These are phyloP conservation scores for Phytophthora vignae DNA, from an alignment of 352 stramenopile genomes.

Conservation along the genomic window DNA sequence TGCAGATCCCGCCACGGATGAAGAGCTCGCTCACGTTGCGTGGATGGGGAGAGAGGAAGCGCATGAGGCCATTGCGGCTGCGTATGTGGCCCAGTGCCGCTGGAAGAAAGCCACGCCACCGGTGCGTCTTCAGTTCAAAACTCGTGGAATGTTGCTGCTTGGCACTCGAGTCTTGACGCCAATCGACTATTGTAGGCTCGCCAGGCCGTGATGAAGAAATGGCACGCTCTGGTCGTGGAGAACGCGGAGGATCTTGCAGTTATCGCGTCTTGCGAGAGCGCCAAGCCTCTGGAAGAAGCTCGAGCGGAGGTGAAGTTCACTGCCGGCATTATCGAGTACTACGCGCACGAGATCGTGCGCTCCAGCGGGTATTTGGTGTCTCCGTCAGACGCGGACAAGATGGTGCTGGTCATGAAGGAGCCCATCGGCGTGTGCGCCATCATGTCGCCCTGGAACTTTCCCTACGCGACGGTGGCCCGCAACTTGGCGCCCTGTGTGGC, in stretches of 20 bases:
- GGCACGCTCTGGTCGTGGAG: conserved; percentile 56
- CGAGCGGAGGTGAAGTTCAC: conserved; percentile 93
- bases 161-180: no score
- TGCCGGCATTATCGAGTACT: conserved; percentile 95
- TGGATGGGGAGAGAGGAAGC: conserved; percentile 66
- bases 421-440: conserved; percentile 94
- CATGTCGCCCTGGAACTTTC: conserved; percentile 99
- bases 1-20: conserved; percentile 57
- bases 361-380: conserved; percentile 77
- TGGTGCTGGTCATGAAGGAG: conserved; percentile 82
- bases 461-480: conserved; percentile 95
- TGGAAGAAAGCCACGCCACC: conserved; percentile 61
- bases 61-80: conserved; percentile 60
- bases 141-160: background rate
- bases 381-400: conserved; percentile 44
- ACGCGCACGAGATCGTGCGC: conserved; percentile 92
- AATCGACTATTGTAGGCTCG: conserved; percentile 20
- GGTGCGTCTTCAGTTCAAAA: conserved; percentile 31
- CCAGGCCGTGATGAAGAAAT: conserved; percentile 68
- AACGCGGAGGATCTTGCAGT: conserved; percentile 75
- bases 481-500: conserved; percentile 94
- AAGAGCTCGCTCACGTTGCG: conserved; percentile 58
- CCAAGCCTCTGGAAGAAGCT: conserved; percentile 95
- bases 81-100: conserved; percentile 53
- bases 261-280: conserved; percentile 96